These are phyloP conservation scores for Phialocephala subalpina DNA, from an alignment of 2,329 filamentous ascomycete species.

Conservation along the genomic window DNA sequence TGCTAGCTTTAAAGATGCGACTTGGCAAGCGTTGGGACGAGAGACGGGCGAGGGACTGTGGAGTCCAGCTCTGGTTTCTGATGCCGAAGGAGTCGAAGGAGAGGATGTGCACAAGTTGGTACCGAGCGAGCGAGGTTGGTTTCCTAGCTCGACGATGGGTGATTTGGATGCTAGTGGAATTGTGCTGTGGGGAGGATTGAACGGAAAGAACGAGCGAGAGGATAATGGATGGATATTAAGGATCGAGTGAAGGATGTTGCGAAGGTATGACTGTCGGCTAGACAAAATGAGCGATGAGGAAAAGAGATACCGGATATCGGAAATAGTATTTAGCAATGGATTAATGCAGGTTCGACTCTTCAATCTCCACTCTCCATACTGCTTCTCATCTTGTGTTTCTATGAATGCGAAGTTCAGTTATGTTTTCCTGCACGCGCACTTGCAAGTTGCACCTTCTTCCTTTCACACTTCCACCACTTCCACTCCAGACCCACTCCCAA, in stretches of 20 bases:
- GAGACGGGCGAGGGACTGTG: conserved; percentile 66
- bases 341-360: neutral
- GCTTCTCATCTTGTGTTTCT: too few species aligned
- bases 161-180: conserved; percentile 67
- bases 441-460: too few species aligned
- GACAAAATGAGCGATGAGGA: neutral
- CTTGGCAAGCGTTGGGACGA: conserved; percentile 59
- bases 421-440: too few species aligned
- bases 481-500: too few species aligned
- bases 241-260: conserved; percentile 48
- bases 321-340: neutral
- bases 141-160: conserved; percentile 62
- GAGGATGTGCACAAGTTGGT: conserved; percentile 51
- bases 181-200: conserved; percentile 67
- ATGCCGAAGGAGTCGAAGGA: conserved; percentile 53
- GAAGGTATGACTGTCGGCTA: neutral
- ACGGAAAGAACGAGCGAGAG: conserved; percentile 57
- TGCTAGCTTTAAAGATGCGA: conserved; percentile 63
- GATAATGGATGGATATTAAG: conserved; percentile 72
- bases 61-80: conserved; percentile 60
- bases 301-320: neutral
- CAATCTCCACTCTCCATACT: too few species aligned
- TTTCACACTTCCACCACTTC: too few species aligned
- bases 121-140: conserved; percentile 63
- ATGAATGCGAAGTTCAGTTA: too few species aligned